Evolutionary conservation across 768 basidiomycete species (phyloP), one percentile per base, ranked within the genome.

Genomic region (Calocybe cyanea): DNA sequence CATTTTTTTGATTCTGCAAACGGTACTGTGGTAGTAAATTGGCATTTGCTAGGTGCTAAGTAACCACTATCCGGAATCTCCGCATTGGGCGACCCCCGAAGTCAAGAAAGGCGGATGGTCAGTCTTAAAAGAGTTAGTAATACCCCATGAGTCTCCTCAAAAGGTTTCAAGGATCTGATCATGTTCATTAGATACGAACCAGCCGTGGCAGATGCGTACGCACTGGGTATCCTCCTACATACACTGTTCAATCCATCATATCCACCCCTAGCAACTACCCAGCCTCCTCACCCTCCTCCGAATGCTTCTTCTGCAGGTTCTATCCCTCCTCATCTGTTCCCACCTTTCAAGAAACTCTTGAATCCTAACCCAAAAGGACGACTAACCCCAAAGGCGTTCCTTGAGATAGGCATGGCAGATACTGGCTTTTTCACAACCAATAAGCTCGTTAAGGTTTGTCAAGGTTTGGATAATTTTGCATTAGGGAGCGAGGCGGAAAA

Each of bases 31-130:
- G 25, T 5, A 28, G 25, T 28, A 11, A 28, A 28, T 28, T 28
- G 25, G 41, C 52, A 56, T 28, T 33, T 43, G 19, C 34, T 63
- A 91, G 91, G 84, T 75, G 15, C 72, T 79, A 69, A 91, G 82
- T 36, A 77, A 76, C 32, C 63, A 78, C 46, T 59, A 84, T 46
- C 86, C 81, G 14, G 81, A 80, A 45, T 73, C 82, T 9, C 75
- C 78, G 45, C 55, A 66, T 13, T 81, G 76, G 58, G 77, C 86
- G 2, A 74, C 85, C 13, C 92, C 96, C 0, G 96, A 99, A 69
- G 86, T 95, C 3, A 87, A 83, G 68, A 92, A 87, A 60, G 72
- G 71, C 19, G 92, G 94, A 4, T 97, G 91, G 88, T 81, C 81
- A 15, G 66, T 68, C 0, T 63, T 94, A 11, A 92, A 92, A 71